Conservation (phyloP, 2,329 filamentous ascomycete genomes). For the Alternaria gaisen region DNA sequence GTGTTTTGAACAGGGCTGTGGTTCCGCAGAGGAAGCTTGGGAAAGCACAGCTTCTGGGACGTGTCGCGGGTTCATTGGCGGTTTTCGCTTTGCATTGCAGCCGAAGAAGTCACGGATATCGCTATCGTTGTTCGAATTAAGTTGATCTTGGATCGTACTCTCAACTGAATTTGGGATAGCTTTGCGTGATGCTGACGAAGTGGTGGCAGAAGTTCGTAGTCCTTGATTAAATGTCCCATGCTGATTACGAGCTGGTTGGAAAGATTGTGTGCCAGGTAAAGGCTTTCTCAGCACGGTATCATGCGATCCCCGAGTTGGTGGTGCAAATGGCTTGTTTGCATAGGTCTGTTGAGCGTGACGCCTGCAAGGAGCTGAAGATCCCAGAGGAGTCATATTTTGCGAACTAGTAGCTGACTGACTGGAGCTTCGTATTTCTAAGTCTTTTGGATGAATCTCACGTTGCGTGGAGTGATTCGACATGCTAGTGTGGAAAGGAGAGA, state of each 20-base stretch:
- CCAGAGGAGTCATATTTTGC: neutral
- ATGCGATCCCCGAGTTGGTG: slow-evolving; percentile 25
- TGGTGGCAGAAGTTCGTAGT: neutral
- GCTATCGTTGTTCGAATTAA: slow-evolving; percentile 23
- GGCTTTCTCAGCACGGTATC: slow-evolving; percentile 35
- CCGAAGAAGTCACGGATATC: slow-evolving; percentile 42
- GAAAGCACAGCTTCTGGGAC: neutral
- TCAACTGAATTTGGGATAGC: slow-evolving; percentile 2
- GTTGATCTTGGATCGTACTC: neutral
- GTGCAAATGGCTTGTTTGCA: slow-evolving; percentile 42
- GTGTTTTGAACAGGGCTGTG: neutral
- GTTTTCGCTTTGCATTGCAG: neutral
- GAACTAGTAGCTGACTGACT: neutral
- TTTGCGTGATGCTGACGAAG: neutral
- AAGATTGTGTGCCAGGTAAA: slow-evolving; percentile 12
- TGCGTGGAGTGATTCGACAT: neutral
- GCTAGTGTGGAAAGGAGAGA: neutral
- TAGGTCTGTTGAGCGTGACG: slow-evolving; percentile 8
- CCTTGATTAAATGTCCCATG: neutral
- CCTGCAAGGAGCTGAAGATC: neutral
- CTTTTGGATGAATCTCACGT: neutral
- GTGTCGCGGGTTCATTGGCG: neutral
- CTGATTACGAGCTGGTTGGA: slow-evolving; percentile 4
- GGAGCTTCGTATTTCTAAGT: neutral
- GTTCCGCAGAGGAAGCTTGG: slow-evolving; percentile 8